Conservation (phyloP, 2,329 filamentous ascomycete genomes). For the Tolypocladium album region DNA sequence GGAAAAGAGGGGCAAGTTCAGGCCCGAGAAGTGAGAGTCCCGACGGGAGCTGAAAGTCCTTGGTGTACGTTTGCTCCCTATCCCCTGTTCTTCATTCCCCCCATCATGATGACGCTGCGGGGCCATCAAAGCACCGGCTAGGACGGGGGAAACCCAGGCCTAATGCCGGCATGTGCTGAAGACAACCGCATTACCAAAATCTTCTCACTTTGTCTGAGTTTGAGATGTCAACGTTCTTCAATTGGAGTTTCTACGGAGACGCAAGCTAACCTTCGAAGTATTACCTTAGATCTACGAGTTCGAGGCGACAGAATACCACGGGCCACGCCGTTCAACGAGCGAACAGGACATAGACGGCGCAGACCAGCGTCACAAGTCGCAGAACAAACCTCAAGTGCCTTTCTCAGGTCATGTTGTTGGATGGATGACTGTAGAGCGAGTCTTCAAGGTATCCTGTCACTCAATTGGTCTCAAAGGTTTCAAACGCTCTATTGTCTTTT, state of each 20-base stretch:
- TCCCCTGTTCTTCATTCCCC: neutral
- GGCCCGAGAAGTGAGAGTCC: constrained; percentile 32
- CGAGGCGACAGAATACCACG: neutral
- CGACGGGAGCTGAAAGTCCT: neutral
- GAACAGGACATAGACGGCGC: neutral
- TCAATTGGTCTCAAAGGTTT: neutral
- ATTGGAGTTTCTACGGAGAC: neutral
- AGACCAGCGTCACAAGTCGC: neutral
- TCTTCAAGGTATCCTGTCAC: neutral
- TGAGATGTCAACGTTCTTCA: neutral
- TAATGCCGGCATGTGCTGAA: constrained; percentile 37
- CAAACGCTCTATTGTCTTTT: neutral
- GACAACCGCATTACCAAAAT: constrained; percentile 52
- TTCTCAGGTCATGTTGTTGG: neutral
- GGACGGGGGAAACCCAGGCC: constrained; percentile 9
- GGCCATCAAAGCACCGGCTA: constrained; percentile 32
- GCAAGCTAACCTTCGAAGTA: neutral
- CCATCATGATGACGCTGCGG: constrained; percentile 41
- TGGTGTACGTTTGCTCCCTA: neutral
- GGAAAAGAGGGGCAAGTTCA: constrained; percentile 53
- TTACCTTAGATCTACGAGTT: neutral
- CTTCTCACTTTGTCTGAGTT: constrained; percentile 54
- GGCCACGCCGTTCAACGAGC: neutral
- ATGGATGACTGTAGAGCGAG: neutral
- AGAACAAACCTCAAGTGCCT: neutral